Evolutionary conservation across 202 grass and related monocot genomes (phyloP), one percentile per base, ranked within the genome.

Genomic region (Saccharum hybrid): DNA sequence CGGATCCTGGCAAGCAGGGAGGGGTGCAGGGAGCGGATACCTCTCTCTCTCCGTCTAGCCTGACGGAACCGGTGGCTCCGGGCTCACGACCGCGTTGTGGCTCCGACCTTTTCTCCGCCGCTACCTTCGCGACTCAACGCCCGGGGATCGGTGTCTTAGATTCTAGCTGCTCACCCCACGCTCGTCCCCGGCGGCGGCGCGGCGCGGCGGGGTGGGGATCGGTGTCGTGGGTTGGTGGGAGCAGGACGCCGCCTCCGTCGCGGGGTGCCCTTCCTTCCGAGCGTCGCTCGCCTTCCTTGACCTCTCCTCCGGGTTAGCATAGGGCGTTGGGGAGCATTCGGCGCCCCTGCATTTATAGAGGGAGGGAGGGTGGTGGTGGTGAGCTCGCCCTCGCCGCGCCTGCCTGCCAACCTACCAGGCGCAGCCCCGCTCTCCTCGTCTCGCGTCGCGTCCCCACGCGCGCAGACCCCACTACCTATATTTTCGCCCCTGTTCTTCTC

Each of bases 331-430:
- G n/a, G 45, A 33, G 7, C 60, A 26, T 33, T 12, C 60, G 23
- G 75, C 42, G 59, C 41, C 41, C 22, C 75, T 46, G 84, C 80
- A 90, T 90, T 90, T 90, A 87, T 90, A 90, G 80, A 77, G 8
- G 8, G 7, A 15, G 68, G n/a, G 79, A 15, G 68, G 68, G 21
- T 7, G 36, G 45, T 34, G 30, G 68, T 33, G 45, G 8, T 19
- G 71, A 81, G 65, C 54, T 85, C 81, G 76, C 40, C 66, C 45
- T 74, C 71, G 45, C 46, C 71, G 28, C 45, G 8, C 46, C 71
- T 34, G 9, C n/a, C 70, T 34, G 68, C 74, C 79, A 79, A 79
- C 83, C 79, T 69, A 68, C 57, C 71, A 61, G n/a, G n/a, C n/a
- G n/a, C n/a, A n/a, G 12, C 71, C 38, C 76, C 12, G 28, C 70